These are phyloP conservation scores for Agrocybe praecox DNA, from an alignment of 768 basidiomycete species.

Conservation along the genomic window DNA sequence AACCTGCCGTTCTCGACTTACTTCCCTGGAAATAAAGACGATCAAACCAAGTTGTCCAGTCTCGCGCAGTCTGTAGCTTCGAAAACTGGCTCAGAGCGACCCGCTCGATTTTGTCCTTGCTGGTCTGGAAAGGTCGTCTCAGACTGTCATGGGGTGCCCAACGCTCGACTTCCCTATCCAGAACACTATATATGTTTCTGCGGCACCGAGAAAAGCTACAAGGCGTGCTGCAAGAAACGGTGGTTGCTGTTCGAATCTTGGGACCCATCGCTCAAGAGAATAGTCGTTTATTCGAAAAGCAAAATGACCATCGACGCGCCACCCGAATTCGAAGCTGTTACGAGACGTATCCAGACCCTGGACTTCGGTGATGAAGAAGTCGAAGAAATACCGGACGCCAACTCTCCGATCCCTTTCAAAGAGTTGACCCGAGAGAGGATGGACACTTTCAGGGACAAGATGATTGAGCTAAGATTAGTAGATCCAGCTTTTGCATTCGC, in stretches of 20 bases:
- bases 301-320: neutral
- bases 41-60: neutral
- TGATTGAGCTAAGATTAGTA: neutral
- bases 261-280: neutral
- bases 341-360: neutral
- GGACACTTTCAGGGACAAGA: neutral
- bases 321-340: neutral
- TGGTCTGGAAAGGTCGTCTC: neutral
- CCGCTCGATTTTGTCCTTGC: neutral
- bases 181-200: neutral
- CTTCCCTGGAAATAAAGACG: neutral
- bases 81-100: neutral
- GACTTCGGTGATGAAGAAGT: neutral
- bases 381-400: neutral
- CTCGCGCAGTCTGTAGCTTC: neutral
- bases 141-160: neutral
- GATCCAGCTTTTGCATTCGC: conserved; percentile 3
- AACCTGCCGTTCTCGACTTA: neutral
- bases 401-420: neutral
- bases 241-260: neutral
- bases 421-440: neutral
- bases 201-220: neutral
- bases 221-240: neutral
- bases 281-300: neutral
- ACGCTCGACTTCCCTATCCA: neutral